These are phyloP conservation scores for Annulohypoxylon nitens DNA, from an alignment of 495 filamentous ascomycete genomes.

Conservation along the genomic window DNA sequence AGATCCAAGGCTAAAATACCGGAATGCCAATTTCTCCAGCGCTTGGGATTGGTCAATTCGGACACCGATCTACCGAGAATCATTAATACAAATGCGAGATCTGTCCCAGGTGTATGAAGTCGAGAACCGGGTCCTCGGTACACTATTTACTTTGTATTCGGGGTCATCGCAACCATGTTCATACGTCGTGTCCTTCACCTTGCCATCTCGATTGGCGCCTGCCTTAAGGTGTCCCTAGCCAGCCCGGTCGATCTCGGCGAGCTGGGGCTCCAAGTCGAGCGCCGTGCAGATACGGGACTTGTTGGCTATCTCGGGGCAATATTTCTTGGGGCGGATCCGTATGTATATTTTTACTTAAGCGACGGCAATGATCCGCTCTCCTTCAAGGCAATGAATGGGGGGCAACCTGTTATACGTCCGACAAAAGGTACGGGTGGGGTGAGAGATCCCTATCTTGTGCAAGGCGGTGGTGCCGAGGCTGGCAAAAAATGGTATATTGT, in stretches of 20 bases:
- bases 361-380: constrained; percentile 63
- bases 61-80: constrained; percentile 38
- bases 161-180: constrained; percentile 34
- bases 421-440: constrained; percentile 65
- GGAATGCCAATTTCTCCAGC: constrained; percentile 19
- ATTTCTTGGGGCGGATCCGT: constrained; percentile 66
- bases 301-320: constrained; percentile 65
- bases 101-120: constrained; percentile 6
- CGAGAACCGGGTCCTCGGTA: constrained; percentile 26
- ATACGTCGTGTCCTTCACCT: constrained; percentile 31
- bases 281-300: constrained; percentile 56
- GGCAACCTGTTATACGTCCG: constrained; percentile 61
- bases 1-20: constrained; percentile 35
- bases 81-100: constrained; percentile 39
- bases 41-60: constrained; percentile 37
- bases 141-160: constrained; percentile 13
- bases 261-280: constrained; percentile 35
- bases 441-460: constrained; percentile 62
- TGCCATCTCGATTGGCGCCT: constrained; percentile 31
- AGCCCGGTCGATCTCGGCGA: constrained; percentile 41
- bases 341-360: constrained; percentile 67
- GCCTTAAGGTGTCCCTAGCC: constrained; percentile 21
- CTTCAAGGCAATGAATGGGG: constrained; percentile 62
- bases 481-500: constrained; percentile 69
- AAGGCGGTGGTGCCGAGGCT: constrained; percentile 62